Base-by-base conservation (phyloP, 495 filamentous ascomycete species). In the Pseudevernia furfuracea region DNA sequence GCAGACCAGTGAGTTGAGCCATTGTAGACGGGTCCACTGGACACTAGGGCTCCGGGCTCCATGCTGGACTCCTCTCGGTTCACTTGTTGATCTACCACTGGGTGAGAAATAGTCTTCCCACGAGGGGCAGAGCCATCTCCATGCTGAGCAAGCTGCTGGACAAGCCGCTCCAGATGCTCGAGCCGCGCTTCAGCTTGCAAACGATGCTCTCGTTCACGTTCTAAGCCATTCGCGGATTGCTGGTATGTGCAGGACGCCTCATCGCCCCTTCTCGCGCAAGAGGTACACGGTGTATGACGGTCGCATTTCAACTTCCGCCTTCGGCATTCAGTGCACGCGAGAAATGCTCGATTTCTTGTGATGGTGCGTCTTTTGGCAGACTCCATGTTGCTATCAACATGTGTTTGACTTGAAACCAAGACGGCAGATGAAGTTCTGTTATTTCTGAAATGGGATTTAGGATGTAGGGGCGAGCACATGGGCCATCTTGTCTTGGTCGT, bases 1-100 rank as follows among this genome's bases (percentile, higher is more conserved):
- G 70, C 66, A 30, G 66, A 68, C 74, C 74, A 74, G 38, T 74
- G 73, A 8, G 70, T 66, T 11, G 63, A 62, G 32, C 67, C 72
- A 48, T 73, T 65, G 52, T 71, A 71, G 21, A 58, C 64, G 3
- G 66, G 43, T 46, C 70, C 72, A 5, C 66, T 14, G 15, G 55
- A 36, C 10, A 28, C 9, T 12, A 14, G 12, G 23, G 11, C 46
- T n/a, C n/a, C 46, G 23, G 28, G 15, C 23, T 32, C 15, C 9
- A 49, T 49, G 46, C 46, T 25, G n/a, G 10, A 49, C 12, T 32
- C 15, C 3, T 6, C 25, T 53, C 25, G 25, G 12, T 1, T 32
- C 49, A 32, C 12, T 12, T 32, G 49, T 19, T 32, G 28, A 4
- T 53, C 49, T 15, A 15, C 25, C 11, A 53, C 23, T 25, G 32